Evolutionary conservation across 108 stramenopile species (phyloP).

Genomic region (Fistulifera pelliculosa): DNA sequence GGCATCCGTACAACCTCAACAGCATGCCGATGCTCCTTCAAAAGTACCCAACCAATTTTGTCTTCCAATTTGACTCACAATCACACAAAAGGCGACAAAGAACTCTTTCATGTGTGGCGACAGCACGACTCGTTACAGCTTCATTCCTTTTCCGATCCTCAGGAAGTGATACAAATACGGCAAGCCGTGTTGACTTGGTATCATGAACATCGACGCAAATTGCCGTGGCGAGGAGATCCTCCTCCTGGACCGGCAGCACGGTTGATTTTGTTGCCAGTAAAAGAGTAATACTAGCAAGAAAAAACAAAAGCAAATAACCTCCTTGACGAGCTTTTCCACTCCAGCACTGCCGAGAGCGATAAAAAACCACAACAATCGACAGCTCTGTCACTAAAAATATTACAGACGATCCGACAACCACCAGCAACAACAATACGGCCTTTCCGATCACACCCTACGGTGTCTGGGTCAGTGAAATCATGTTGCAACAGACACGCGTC

Average conservation of each 20-base stretch:
- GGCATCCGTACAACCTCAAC: too few relatives aligned
- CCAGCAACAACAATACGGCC: neutral
- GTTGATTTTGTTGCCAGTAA: neutral
- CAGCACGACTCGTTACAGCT: too few relatives aligned
- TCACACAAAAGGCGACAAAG: too few relatives aligned
- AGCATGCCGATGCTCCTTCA: too few relatives aligned
- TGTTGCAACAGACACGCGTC: conserved; percentile 98
- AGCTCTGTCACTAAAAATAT: neutral
- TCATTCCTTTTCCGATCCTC: too few relatives aligned
- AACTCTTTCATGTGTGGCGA: too few relatives aligned
- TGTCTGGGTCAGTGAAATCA: conserved; percentile 96
- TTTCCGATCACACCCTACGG: conserved; percentile 71
- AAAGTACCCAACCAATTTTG: too few relatives aligned
- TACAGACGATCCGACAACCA: conserved; percentile 14
- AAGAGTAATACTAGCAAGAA: conserved; percentile 4
- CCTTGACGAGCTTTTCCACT: conserved; percentile 18
- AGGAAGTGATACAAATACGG: conserved; percentile 23
- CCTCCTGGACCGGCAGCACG: conserved; percentile 72
- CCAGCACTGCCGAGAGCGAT: too few relatives aligned
- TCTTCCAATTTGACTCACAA: too few relatives aligned
- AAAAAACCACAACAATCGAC: conserved; percentile 6
- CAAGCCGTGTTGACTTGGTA: conserved; percentile 82
- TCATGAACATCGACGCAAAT: conserved; percentile 58
- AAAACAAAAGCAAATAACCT: conserved; percentile 9
- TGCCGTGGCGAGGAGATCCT: conserved; percentile 97